Base-by-base conservation (phyloP, 768 basidiomycete species). In the Kwoniella heveanensis region DNA sequence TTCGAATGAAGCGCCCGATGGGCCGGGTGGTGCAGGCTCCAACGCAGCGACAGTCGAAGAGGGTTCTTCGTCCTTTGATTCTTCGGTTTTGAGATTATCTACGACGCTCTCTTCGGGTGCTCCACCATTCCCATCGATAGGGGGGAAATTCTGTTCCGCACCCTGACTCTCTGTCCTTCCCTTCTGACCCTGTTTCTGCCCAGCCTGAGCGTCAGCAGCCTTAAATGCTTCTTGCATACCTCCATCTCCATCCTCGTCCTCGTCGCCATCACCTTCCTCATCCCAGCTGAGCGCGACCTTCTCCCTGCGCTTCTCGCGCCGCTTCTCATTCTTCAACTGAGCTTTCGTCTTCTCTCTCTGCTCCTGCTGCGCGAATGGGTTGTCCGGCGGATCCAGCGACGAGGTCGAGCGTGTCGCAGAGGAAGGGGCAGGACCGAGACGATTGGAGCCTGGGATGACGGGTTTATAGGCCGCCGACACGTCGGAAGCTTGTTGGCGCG, bases 381-480 rank as follows among this genome's bases (percentile, higher is more conserved):
- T 68, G 1, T 55, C 60, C 29, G 32, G 32, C 24, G 24, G 13
- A 22, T 17, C 25, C 21, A 19, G 19, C 17, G 27, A 13, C 10
- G 26, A 47, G 15, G 50, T 17, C 12, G 59, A n/a, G 5, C 52
- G 55, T 10, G 47, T 46, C 57, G 57, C 22, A 44, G 6, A 25
- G 37, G 57, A 60, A 53, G 29, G 62, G 17, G 29, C 37, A 79
- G 29, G 84, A 72, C 1, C 86, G 80, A 15, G 88, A 86, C 26
- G 90, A 85, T 13, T 84, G 81, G 90, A 90, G 91, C 48, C 92
- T 89, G 60, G 91, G 83, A 71, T 92, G 86, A 72, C 90, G 88
- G n/a, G 89, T 88, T 77, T 89, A 89, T 30, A 89, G 87, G 5
- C 89, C 80, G 2, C 49, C 0, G 84, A 67, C 75, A 87, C 86